A percentile compares a stretch with the other conserved stretches of the same genome.
Conservation (phyloP, 108 stramenopile species). For the Conticribra weissflogii region DNA sequence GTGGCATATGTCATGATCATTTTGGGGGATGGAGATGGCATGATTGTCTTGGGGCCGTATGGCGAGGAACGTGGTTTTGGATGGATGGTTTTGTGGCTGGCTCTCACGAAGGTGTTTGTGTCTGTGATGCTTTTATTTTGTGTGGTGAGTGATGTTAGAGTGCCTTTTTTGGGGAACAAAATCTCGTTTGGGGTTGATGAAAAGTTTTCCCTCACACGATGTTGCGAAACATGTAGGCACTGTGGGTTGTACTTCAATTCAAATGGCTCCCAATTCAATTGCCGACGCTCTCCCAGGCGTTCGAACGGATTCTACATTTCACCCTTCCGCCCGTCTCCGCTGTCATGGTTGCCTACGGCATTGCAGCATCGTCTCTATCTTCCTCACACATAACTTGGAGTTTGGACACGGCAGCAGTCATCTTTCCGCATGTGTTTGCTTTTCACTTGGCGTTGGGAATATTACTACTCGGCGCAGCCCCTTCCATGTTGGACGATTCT, state of each 20-base stretch:
- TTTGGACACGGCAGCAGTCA: conserved; percentile 47
- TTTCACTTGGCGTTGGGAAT: conserved; percentile 57
- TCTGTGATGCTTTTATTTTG: conserved; percentile 25
- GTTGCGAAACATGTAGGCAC: conserved; percentile 24
- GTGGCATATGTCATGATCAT: conserved; percentile 48
- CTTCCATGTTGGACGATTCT: conserved; percentile 21
- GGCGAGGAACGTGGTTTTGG: conserved; percentile 32
- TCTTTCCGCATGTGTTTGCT: conserved; percentile 61
- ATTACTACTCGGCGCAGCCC: conserved; percentile 50
- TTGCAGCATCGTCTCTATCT: conserved; percentile 20
- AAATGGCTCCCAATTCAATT: conserved; percentile 55
- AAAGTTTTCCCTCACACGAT: no score
- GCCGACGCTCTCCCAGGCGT: conserved; percentile 36
- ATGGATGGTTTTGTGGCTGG: neutral
- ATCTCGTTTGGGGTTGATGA: no score
- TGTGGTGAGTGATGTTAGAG: conserved; percentile 14
- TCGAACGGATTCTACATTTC: conserved; percentile 64
- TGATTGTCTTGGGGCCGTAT: conserved; percentile 27
- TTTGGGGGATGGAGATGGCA: conserved; percentile 41
- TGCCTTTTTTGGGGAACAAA: no score
- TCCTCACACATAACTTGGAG: conserved; percentile 47
- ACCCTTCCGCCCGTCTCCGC: conserved; percentile 55
- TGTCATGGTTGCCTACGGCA: conserved; percentile 47
- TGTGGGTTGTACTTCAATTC: conserved; percentile 67
- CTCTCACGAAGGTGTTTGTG: conserved; percentile 10